phyloP scores from a whole-genome alignment of 2,329 filamentous ascomycete genomes.

The Penicillium sp. region DNA sequence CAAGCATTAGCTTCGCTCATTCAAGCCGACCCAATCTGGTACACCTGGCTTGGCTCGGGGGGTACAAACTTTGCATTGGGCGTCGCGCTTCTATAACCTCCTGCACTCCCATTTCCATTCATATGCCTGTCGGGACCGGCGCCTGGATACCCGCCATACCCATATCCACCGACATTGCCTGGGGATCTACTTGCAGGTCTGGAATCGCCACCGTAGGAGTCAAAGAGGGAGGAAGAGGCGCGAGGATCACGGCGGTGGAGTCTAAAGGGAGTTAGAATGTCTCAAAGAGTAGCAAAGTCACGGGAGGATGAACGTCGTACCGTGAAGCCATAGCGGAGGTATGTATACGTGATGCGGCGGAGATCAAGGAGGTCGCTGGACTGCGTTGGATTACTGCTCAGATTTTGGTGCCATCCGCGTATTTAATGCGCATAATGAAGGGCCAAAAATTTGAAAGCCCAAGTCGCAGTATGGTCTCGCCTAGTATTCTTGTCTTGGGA shows the following conservation, averaged over 20 bases:
- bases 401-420: not conserved
- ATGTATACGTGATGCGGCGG: conserved; percentile 12
- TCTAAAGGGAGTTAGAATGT: conserved; percentile 52
- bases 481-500: not conserved
- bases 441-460: not conserved
- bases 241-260: conserved; percentile 72
- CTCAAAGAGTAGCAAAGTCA: not conserved
- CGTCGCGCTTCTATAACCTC: conserved; percentile 64
- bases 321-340: conserved; percentile 40
- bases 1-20: not conserved
- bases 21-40: not conserved
- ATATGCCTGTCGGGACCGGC: conserved; percentile 25
- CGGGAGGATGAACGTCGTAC: conserved; percentile 27
- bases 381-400: not conserved
- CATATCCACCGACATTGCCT: conserved; percentile 58
- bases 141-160: conserved; percentile 40
- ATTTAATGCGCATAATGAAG: conserved; percentile 1
- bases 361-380: conserved; percentile 5
- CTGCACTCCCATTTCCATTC: conserved; percentile 31
- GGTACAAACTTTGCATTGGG: conserved; percentile 68
- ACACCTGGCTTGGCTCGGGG: not conserved
- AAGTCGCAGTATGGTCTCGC: not conserved
- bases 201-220: conserved; percentile 68
- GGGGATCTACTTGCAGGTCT: conserved; percentile 46
- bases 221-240: conserved; percentile 74